Conservation (phyloP, 75 land plant species). For the Cupressus sempervirens region DNA sequence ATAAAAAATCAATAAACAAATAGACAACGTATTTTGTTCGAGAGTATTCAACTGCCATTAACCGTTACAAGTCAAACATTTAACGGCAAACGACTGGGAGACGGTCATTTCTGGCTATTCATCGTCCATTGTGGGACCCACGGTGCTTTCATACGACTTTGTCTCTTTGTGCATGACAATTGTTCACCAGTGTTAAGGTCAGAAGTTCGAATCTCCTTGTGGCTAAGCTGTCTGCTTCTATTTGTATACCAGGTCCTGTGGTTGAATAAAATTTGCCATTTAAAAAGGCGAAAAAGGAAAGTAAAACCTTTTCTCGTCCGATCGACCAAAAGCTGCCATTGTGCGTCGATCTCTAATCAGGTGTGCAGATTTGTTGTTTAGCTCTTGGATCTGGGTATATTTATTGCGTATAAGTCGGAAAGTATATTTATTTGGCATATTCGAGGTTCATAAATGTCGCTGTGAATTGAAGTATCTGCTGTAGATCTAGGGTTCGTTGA, state of each 20-base stretch:
- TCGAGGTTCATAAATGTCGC: background rate
- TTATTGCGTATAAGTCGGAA: background rate
- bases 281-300: background rate
- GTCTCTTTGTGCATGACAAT: conserved; percentile 6
- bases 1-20: background rate
- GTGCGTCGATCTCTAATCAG: background rate
- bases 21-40: background rate
- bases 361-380: background rate
- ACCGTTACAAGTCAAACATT: background rate
- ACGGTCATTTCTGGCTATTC: background rate
- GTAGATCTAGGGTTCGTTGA: background rate
- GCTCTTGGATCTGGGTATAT: background rate
- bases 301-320: background rate
- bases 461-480: conserved; percentile 5
- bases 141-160: background rate
- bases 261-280: background rate
- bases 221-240: conserved; percentile 3
- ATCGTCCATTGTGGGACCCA: background rate
- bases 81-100: background rate
- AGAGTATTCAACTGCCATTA: background rate
- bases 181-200: background rate
- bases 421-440: background rate
- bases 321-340: background rate
- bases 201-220: conserved; percentile 4
- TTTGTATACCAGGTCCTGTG: background rate